These are phyloP conservation scores for Mycena pura DNA, from an alignment of 768 basidiomycete species.

Conservation along the genomic window DNA sequence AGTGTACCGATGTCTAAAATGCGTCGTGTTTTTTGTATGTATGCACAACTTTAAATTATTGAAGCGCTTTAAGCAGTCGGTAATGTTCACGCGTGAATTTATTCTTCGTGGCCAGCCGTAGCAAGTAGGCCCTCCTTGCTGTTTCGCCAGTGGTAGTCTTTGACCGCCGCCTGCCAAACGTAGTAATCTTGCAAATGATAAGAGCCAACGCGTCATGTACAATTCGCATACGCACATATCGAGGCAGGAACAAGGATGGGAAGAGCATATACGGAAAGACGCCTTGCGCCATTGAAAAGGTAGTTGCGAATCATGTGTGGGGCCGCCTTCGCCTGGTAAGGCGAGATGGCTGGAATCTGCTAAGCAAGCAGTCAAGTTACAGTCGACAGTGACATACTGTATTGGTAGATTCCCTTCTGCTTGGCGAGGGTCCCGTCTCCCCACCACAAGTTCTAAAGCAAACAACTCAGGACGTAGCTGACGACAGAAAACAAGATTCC, in stretches of 20 bases:
- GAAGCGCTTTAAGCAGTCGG: too few species aligned
- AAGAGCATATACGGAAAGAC: slow-evolving; percentile 73
- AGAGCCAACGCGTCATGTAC: background rate
- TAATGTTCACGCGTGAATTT: too few species aligned
- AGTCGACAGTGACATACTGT: slow-evolving; percentile 64
- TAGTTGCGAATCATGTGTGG: slow-evolving; percentile 75
- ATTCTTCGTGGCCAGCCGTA: slow-evolving; percentile 43
- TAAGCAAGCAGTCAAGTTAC: slow-evolving; percentile 2
- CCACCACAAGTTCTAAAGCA: slow-evolving; percentile 84
- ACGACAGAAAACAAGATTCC: slow-evolving; percentile 36
- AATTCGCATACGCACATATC: slow-evolving; percentile 62
- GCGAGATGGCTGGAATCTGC: slow-evolving; percentile 70
- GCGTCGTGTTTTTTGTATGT: background rate
- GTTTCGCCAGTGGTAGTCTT: slow-evolving; percentile 71
- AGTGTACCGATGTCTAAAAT: slow-evolving; percentile 13
- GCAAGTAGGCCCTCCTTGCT: slow-evolving; percentile 85
- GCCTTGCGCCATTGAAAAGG: slow-evolving; percentile 86
- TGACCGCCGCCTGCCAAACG: slow-evolving; percentile 65
- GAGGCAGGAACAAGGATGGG: slow-evolving; percentile 84
- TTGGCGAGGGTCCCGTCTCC: slow-evolving; percentile 73
- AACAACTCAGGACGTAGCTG: background rate
- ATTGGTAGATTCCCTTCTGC: slow-evolving; percentile 79
- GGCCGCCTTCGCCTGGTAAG: slow-evolving; percentile 77
- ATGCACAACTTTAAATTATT: slow-evolving; percentile 23
- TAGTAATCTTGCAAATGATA: slow-evolving; percentile 69